Evolutionary conservation across 2,329 filamentous ascomycete genomes (phyloP).

Genomic region (Pyrenophora seminiperda): DNA sequence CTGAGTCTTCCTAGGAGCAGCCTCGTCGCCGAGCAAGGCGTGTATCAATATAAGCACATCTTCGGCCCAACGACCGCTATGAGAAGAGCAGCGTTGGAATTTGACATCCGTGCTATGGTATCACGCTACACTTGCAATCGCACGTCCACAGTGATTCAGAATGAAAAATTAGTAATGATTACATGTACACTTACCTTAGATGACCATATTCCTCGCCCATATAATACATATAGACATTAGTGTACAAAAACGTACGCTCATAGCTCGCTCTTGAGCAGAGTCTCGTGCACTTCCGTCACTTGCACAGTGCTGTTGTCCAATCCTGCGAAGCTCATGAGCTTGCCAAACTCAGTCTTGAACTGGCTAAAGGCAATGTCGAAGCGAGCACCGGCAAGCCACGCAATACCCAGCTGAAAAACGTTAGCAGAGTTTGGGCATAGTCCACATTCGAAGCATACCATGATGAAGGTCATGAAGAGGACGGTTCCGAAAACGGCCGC

Average conservation of each 20-base stretch:
- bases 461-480: conserved; percentile 70
- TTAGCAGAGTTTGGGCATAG: conserved; percentile 20
- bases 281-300: conserved; percentile 29
- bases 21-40: conserved; percentile 40
- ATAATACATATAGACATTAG: conserved; percentile 40
- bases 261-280: conserved; percentile 50
- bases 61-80: conserved; percentile 96
- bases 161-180: conserved; percentile 35
- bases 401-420: conserved; percentile 67
- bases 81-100: conserved; percentile 86
- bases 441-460: conserved; percentile 66
- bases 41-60: conserved; percentile 72
- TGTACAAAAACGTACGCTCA: conserved; percentile 26
- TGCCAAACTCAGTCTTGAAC: conserved; percentile 57
- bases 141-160: conserved; percentile 2
- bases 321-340: conserved; percentile 36
- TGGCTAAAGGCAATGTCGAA: conserved; percentile 73
- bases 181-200: conserved; percentile 18
- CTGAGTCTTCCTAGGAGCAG: conserved; percentile 19
- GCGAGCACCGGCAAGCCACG: conserved; percentile 79
- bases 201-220: conserved; percentile 28
- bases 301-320: conserved; percentile 16
- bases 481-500: conserved; percentile 71
- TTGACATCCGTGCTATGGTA: conserved; percentile 95
- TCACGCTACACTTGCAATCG: conserved; percentile 8